phyloP scores from a whole-genome alignment of 192 early-diverging fungal genomes.

The Umbelopsis vinacea region DNA sequence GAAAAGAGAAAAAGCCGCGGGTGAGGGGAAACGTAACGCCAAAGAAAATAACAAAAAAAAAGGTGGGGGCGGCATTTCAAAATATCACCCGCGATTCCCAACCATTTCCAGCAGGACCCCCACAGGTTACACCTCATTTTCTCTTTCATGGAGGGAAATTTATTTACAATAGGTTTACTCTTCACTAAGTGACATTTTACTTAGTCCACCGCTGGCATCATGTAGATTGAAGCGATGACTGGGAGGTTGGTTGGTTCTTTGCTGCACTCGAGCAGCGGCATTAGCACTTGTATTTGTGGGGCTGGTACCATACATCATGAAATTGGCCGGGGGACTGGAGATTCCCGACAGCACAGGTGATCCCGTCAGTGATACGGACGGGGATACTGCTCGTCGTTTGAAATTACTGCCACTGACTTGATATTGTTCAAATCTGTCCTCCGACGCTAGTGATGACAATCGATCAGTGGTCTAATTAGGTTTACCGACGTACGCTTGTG shows the following conservation, averaged over 20 bases:
- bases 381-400: slow-evolving; percentile 38
- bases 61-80: background rate
- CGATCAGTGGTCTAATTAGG: background rate
- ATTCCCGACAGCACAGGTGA: slow-evolving; percentile 36
- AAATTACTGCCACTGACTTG: slow-evolving; percentile 22
- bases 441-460: slow-evolving; percentile 25
- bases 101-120: background rate
- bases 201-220: slow-evolving; percentile 40
- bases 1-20: background rate
- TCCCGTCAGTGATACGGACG: slow-evolving; percentile 31
- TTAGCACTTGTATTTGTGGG: slow-evolving; percentile 22
- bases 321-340: slow-evolving; percentile 26
- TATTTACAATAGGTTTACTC: slow-evolving; percentile 7
- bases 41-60: background rate
- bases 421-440: slow-evolving; percentile 28
- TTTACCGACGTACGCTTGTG: background rate
- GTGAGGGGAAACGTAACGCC: background rate
- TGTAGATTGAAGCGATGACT: slow-evolving; percentile 30
- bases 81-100: slow-evolving; percentile 9
- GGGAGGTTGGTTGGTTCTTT: slow-evolving; percentile 19
- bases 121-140: background rate
- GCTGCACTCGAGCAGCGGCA: slow-evolving; percentile 35
- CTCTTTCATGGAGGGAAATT: background rate
- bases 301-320: slow-evolving; percentile 22
- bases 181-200: slow-evolving; percentile 35